Conservation (phyloP, 164 flowering plant species). For the Stephania cephalantha region DNA sequence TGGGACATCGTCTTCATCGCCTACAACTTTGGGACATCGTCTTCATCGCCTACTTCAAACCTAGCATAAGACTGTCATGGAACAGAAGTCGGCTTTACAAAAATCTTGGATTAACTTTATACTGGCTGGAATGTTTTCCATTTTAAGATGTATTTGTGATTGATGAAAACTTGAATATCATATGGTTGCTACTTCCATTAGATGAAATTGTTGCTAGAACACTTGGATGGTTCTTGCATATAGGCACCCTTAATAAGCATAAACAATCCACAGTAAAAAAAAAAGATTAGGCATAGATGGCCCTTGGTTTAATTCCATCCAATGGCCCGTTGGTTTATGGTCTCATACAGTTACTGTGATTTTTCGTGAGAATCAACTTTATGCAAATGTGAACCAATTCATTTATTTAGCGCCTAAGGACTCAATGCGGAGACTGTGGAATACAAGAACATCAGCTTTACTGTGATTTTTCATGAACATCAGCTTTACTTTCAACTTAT, state of each 20-base stretch:
- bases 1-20: no score
- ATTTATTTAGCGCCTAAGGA: constrained; percentile 21
- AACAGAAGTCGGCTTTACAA: no score
- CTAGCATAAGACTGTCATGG: no score
- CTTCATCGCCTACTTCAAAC: no score
- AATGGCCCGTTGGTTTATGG: not conserved
- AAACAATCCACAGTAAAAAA: not conserved
- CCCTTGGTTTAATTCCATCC: not conserved
- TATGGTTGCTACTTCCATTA: no score
- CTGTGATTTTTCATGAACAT: constrained; percentile 22
- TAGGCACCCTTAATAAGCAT: not conserved
- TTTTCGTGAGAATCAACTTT: not conserved
- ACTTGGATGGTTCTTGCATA: not conserved
- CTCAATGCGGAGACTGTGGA: constrained; percentile 75
- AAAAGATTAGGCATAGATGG: no score
- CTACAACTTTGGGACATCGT: no score
- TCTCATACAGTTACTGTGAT: not conserved
- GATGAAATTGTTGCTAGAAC: not conserved
- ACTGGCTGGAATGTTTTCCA: no score
- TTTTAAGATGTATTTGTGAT: no score
- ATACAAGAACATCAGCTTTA: constrained; percentile 74
- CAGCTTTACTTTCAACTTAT: no score
- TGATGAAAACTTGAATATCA: no score
- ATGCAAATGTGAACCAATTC: not conserved
- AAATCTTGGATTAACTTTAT: no score